A percentile compares a stretch with the other conserved stretches of the same genome.
Evolutionary conservation across 148 eudicot genomes (phyloP).

Genomic region (Vaccinium darrowii): DNA sequence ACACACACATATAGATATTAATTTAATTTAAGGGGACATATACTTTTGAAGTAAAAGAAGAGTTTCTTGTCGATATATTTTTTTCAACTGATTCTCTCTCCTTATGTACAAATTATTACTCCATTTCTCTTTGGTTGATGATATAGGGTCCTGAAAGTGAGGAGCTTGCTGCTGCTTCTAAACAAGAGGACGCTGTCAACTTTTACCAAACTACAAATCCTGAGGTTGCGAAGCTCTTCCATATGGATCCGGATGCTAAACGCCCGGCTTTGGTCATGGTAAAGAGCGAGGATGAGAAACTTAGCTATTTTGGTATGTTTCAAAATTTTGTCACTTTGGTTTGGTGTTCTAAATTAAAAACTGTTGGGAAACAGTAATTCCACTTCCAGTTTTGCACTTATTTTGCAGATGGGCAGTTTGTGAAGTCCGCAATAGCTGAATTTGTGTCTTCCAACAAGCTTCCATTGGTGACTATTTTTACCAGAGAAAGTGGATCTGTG

Average conservation of each 20-base stretch:
- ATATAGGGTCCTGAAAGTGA: constrained; percentile 77
- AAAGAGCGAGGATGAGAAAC: constrained; percentile 85
- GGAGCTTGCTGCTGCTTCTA: constrained; percentile 88
- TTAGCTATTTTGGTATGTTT: constrained; percentile 63
- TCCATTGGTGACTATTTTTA: constrained; percentile 78
- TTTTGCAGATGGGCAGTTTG: constrained; percentile 65
- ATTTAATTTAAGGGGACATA: too few relatives aligned
- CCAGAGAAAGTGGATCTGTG: constrained; percentile 66
- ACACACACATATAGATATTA: too few relatives aligned
- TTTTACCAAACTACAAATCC: constrained; percentile 86
- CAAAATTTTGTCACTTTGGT: constrained; percentile 1
- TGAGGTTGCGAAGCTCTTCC: constrained; percentile 76
- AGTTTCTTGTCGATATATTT: too few relatives aligned
- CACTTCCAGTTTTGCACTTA: constrained; percentile 16
- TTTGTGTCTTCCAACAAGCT: constrained; percentile 84
- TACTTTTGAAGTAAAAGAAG: too few relatives aligned
- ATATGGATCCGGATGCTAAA: constrained; percentile 64
- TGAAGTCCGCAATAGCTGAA: constrained; percentile 63
- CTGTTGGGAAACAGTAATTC: constrained; percentile 1
- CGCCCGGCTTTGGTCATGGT: constrained; percentile 80
- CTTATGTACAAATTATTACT: background rate
- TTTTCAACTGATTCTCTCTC: constrained; percentile 7
- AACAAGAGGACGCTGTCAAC: constrained; percentile 71
- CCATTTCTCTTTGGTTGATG: constrained; percentile 1
- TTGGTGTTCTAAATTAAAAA: background rate